Evolutionary conservation across 2,329 filamentous ascomycete genomes (phyloP).

Genomic region (Colletotrichum noveboracense): DNA sequence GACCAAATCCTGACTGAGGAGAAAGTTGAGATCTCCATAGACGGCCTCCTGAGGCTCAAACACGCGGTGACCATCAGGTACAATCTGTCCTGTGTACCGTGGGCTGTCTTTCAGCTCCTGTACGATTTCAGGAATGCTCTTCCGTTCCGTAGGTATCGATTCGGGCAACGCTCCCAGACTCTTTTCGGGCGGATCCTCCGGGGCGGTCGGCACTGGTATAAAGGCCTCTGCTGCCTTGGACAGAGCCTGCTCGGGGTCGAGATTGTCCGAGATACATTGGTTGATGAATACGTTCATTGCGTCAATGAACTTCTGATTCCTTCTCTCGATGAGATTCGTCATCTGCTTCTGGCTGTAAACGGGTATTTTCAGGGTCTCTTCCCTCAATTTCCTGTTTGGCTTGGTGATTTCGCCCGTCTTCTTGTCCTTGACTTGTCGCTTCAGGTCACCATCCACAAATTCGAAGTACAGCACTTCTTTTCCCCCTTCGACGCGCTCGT

Average conservation of each 20-base stretch:
- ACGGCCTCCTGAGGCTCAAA: conserved; percentile 85
- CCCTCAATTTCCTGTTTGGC: conserved; percentile 69
- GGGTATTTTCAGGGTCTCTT: conserved; percentile 88
- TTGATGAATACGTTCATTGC: conserved; percentile 81
- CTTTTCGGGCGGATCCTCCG: conserved; percentile 34
- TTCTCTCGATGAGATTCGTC: conserved; percentile 85
- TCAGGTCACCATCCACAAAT: conserved; percentile 90
- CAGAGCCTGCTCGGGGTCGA: conserved; percentile 73
- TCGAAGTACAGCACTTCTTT: conserved; percentile 87
- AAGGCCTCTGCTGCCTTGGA: conserved; percentile 61
- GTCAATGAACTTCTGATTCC: conserved; percentile 81
- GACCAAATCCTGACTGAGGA: conserved; percentile 89
- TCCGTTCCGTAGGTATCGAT: conserved; percentile 80
- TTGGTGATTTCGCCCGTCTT: conserved; percentile 77
- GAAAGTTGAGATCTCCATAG: conserved; percentile 83
- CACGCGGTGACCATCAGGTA: conserved; percentile 89
- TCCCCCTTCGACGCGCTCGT: conserved; percentile 37
- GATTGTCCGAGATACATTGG: conserved; percentile 65
- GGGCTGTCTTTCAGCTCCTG: conserved; percentile 79
- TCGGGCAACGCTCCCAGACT: conserved; percentile 61
- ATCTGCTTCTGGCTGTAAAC: conserved; percentile 94
- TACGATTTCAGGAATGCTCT: conserved; percentile 83
- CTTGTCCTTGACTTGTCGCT: conserved; percentile 74
- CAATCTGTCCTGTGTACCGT: conserved; percentile 93
- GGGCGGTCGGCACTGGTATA: conserved; percentile 65